Conservation (phyloP, 2,329 filamentous ascomycete species). For the Chalara sp. region DNA sequence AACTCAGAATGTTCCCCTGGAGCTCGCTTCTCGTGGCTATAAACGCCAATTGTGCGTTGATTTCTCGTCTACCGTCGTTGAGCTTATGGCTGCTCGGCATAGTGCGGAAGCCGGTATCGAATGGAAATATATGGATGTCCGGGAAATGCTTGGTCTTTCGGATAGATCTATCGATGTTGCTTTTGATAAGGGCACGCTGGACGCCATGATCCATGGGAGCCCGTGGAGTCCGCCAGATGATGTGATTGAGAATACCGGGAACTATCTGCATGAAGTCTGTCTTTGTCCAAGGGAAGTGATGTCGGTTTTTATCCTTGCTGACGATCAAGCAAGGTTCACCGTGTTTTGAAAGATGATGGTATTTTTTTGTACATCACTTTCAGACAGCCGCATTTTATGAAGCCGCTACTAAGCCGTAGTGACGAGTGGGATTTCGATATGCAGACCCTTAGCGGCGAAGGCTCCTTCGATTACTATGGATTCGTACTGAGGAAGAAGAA, state of each 20-base stretch:
- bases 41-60: conserved; percentile 47
- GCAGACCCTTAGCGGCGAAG: conserved; percentile 1
- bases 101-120: conserved; percentile 18
- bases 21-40: conserved; percentile 42
- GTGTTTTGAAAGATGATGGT: conserved; percentile 41
- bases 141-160: conserved; percentile 32
- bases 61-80: conserved; percentile 47
- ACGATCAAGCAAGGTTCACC: conserved; percentile 29
- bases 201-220: conserved; percentile 46
- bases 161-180: conserved; percentile 39
- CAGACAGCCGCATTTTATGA: conserved; percentile 48
- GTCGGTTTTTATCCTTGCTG: conserved; percentile 2
- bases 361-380: conserved; percentile 47
- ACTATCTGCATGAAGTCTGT: conserved; percentile 42
- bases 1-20: conserved; percentile 41
- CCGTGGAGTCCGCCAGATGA: conserved; percentile 44
- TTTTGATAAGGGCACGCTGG: conserved; percentile 46
- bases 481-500: not conserved
- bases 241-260: conserved; percentile 38
- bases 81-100: conserved; percentile 42
- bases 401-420: conserved; percentile 28
- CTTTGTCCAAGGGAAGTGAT: too few species aligned
- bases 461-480: conserved; percentile 1
- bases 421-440: not conserved
- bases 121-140: conserved; percentile 45